Conservation (phyloP, 2,329 filamentous ascomycete species). For the Phaeosphaeriaceae sp. region DNA sequence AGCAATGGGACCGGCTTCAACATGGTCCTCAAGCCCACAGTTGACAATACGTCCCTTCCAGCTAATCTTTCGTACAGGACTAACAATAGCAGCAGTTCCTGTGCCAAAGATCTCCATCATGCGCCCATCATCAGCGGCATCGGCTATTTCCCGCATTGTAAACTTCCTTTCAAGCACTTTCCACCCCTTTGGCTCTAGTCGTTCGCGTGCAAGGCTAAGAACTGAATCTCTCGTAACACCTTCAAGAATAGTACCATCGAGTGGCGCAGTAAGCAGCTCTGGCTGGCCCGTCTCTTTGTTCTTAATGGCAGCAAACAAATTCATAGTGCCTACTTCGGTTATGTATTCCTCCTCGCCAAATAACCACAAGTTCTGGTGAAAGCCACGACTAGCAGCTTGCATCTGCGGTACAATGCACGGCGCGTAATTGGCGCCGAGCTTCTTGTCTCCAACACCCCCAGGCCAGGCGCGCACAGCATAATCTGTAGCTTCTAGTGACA, state of each 20-base stretch:
- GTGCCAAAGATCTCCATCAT: slow-evolving; percentile 92
- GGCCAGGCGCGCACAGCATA: slow-evolving; percentile 98
- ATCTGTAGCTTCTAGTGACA: slow-evolving; percentile 93
- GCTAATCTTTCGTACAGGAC: slow-evolving; percentile 85
- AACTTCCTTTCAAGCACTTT: slow-evolving; percentile 86
- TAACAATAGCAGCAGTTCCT: slow-evolving; percentile 93
- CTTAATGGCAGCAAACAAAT: slow-evolving; percentile 87
- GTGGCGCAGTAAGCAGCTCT: slow-evolving; percentile 90
- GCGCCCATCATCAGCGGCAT: slow-evolving; percentile 82
- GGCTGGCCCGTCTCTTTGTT: slow-evolving; percentile 88
- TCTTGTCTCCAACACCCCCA: slow-evolving; percentile 96
- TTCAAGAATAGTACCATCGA: slow-evolving; percentile 95
- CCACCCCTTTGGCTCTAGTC: slow-evolving; percentile 86
- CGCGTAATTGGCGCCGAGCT: slow-evolving; percentile 98
- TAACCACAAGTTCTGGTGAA: slow-evolving; percentile 98
- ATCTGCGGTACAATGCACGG: slow-evolving; percentile 97
- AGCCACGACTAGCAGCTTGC: slow-evolving; percentile 86
- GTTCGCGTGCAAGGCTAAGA: slow-evolving; percentile 82
- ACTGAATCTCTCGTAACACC: slow-evolving; percentile 94
- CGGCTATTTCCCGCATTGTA: slow-evolving; percentile 83
- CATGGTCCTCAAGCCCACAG: slow-evolving; percentile 78
- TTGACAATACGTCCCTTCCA: slow-evolving; percentile 83
- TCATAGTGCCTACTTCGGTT: slow-evolving; percentile 99
- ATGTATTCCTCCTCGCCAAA: slow-evolving; percentile 96
- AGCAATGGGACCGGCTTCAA: slow-evolving; percentile 89